Evolutionary conservation across 2,329 filamentous ascomycete genomes (phyloP), one percentile per base, ranked within the genome.

Genomic region (Raffaelea arxii): DNA sequence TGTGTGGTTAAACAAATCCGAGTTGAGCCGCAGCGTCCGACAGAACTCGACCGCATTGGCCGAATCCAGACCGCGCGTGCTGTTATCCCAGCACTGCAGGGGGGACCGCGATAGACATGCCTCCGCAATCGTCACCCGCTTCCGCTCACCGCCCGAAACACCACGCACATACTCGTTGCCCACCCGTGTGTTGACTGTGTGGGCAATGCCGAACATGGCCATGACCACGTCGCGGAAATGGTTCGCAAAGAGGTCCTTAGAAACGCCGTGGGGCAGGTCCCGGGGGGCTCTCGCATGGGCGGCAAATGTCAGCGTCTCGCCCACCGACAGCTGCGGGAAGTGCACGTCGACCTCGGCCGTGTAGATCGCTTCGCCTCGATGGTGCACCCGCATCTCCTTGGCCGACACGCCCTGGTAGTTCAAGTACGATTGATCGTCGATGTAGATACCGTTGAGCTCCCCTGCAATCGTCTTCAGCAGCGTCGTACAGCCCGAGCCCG

Each of bases 351-450:
- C 82, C 62, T 91, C 86, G 49, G 85, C 85, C 0, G 84, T 90
- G 65, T 91, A 92, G 60, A 92, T 90, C 51, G 84, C 84, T 64
- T 92, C 86, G 53, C 87, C 86, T 23, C 84, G 80, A 66, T 91
- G 89, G 50, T 77, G 71, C 16, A 75, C 77, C 64, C 84, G 78
- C 84, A 92, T 90, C 59, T 86, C 76, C 58, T 84, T 66, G 47
- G 84, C 74, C 5, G 76, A 69, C 56, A 86, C 74, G 53, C 81
- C 83, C 60, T 91, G 83, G 58, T 92, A 94, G 65, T 92, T 90
- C 58, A 94, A 78, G 51, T 86, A 78, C 0, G 84, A 81, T 7
- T 69, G 66, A 3, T 82, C 65, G 39, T 86, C 84, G 12, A 92
- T 70, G 55, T 76, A 78, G 55, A 92, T 80, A 44, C 87, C 87